Base-by-base conservation (phyloP, 2,329 filamentous ascomycete genomes). In the Fusarium sp. region DNA sequence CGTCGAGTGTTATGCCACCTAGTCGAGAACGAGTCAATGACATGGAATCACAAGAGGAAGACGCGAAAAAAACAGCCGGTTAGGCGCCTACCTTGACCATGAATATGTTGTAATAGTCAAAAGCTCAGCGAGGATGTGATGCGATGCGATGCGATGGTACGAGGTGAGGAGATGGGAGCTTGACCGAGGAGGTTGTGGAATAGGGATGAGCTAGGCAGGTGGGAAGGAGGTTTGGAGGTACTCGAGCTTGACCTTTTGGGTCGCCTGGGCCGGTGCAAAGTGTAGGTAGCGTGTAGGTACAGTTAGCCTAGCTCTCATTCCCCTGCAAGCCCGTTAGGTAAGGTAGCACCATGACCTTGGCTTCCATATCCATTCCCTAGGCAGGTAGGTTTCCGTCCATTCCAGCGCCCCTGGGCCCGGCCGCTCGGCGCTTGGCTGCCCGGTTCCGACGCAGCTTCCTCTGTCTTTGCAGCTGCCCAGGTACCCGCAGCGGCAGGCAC, bases 131-230 rank as follows among this genome's bases (percentile, higher is more conserved):
- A 37, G 41, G 43, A 34, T 52, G 37, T 34, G 34, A 32, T 32
- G 30, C 30, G 30, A 34, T 30, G 30, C 30, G 30, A 34, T 35
- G 58, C 39, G 39, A 68, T 50, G 45, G 37, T 58, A 60, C 32
- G 66, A 73, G 70, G 70, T 70, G 70, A 70, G 66, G 70, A 66
- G 71, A 68, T 69, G 61, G 68, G 60, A 74, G 72, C 72, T 74
- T 52, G 58, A 48, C 58, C 30, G 39, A 58, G 37, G 71, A 69
- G 59, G 60, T 61, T 66, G 64, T 37, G 68, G 69, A 74, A 74
- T 61, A 72, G 61, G 71, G 71, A 73, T 70, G 59, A 63, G 48
- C 59, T 39, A n/a, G 48, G 27, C 25, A 52, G 48, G 48, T 30
- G 68, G 68, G 68, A 59, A 66, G 64, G 43, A 35, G 52, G 20